These are phyloP conservation scores for Gossypium lobatum DNA, from an alignment of 441 rosid species.

Conservation along the genomic window DNA sequence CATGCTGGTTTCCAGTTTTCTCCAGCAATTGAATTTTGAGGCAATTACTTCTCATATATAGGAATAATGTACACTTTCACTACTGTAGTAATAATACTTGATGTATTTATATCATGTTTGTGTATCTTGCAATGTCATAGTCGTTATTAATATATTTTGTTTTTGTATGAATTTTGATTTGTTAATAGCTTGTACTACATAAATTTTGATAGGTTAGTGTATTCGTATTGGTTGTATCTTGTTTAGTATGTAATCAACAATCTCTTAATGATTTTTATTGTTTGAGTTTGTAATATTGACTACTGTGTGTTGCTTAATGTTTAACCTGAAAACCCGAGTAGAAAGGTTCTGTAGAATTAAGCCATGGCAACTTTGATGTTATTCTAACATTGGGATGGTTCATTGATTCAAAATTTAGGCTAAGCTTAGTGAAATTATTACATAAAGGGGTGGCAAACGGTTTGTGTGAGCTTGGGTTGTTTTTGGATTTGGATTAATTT, in stretches of 20 bases:
- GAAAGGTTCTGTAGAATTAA: too few species aligned
- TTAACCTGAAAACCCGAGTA: too few species aligned
- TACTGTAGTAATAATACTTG: not conserved
- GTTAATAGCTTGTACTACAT: not conserved
- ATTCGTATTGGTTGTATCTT: not conserved
- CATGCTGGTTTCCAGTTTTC: not conserved
- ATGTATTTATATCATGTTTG: not conserved
- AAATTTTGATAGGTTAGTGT: not conserved
- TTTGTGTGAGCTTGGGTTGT: too few species aligned
- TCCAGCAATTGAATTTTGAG: not conserved
- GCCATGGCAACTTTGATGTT: too few species aligned
- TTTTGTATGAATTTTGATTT: not conserved
- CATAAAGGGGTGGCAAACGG: too few species aligned
- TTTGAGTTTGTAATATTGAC: too few species aligned
- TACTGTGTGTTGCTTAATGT: too few species aligned
- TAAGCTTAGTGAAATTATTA: too few species aligned
- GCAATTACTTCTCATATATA: not conserved
- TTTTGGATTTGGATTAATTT: too few species aligned
- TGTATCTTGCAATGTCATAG: not conserved
- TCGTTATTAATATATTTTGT: not conserved
- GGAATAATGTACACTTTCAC: not conserved
- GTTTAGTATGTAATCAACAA: not conserved
- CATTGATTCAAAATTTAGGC: too few species aligned
- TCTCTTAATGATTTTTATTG: not conserved
- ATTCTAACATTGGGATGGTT: too few species aligned